Conservation (phyloP, 352 stramenopile genomes). For the Phytophthora pisi region DNA sequence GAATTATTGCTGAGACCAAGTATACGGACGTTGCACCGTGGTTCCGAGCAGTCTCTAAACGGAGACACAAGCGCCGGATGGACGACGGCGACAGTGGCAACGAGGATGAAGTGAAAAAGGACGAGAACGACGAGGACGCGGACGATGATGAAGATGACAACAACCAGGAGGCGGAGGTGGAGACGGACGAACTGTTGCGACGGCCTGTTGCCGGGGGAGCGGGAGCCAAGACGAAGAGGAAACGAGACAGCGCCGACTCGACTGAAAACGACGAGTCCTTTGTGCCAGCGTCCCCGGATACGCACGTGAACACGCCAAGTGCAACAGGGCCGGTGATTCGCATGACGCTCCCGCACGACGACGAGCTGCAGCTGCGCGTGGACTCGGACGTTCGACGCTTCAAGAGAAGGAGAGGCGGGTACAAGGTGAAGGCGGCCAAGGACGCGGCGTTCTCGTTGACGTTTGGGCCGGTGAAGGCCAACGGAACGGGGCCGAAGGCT, state of each 20-base stretch:
- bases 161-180: conserved; percentile 50
- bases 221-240: conserved; percentile 52
- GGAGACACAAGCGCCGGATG: conserved; percentile 43
- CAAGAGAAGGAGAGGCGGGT: conserved; percentile 53
- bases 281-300: conserved; percentile 64
- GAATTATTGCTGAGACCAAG: conserved; percentile 68
- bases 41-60: conserved; percentile 56
- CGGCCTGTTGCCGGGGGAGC: conserved; percentile 18
- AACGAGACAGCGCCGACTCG: conserved; percentile 46
- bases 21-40: conserved; percentile 63
- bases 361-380: conserved; percentile 39
- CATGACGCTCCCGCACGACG: conserved; percentile 69
- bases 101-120: conserved; percentile 59
- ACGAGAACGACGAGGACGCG: conserved; percentile 62
- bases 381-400: conserved; percentile 60
- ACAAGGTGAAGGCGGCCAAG: conserved; percentile 27
- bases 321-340: conserved; percentile 46
- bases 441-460: conserved; percentile 33
- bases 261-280: conserved; percentile 70
- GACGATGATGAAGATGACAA: conserved; percentile 66
- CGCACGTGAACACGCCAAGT: conserved; percentile 71
- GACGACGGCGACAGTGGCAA: conserved; percentile 47
- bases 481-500: conserved; percentile 10
- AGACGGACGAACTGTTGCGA: conserved; percentile 47
- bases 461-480: conserved; percentile 34